Base-by-base conservation (phyloP, 305 asterid genomes). In the Fraxinus sp. region DNA sequence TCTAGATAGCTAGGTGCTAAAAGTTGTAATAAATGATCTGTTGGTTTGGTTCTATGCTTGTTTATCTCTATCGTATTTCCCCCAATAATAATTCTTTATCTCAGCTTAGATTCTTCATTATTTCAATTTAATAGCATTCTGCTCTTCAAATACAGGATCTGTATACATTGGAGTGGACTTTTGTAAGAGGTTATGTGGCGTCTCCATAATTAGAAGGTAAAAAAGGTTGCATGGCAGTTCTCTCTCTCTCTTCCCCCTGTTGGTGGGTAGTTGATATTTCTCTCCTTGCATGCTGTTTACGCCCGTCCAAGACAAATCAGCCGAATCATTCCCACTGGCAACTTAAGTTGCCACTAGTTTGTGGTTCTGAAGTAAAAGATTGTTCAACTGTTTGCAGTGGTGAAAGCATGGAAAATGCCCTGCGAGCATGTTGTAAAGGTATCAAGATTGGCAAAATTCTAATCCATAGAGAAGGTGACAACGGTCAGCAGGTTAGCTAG, bases 131-230 rank as follows among this genome's bases (percentile, higher is more conserved):
- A 20, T 20, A 59, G 16, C 30, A 22, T 64, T 64, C 16, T 46
- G 16, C 43, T 86, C 72, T 84, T 71, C 62, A 73, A 75, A 57
- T 91, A 91, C 95, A 96, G 99, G 91, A 64, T 91, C 97, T 22
- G 97, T 95, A 30, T 97, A 97, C 93, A 91, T 95, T 28, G 98
- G 98, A 14, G 99, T 97, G 80, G 99, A 95, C 86, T 97, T 97
- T 86, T 97, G 98, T 85, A 95, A 95, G 92, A 92, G 97, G 85
- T 89, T 96, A 87, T 96, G 99, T 81, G 99, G 99, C 35, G 98
- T 93, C 82, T 95, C 99, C 37, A 89, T 97, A 49, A 93, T 97
- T 87, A 90, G 99, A 91, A 95, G 99, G 99, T 96, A 87, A 59
- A 28, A 39, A 36, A 16, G 59, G 33, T 39, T 62, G 11, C 71